Conservation (phyloP, 2,329 filamentous ascomycete genomes). For the Cladosporium colombiae region DNA sequence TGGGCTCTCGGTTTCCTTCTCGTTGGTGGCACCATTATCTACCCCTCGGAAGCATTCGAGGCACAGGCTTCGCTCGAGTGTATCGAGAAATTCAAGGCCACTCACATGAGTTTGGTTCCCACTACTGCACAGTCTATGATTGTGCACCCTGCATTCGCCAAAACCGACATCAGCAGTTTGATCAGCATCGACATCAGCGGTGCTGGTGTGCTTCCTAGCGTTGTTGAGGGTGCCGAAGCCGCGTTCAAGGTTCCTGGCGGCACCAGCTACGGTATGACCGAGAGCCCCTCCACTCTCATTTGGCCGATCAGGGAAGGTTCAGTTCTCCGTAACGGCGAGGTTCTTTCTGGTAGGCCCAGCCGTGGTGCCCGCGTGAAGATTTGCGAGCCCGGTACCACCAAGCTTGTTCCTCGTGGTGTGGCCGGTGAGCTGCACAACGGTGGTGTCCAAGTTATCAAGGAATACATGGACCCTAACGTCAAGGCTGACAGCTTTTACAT, state of each 20-base stretch:
- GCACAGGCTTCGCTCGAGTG: constrained; percentile 37
- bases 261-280: constrained; percentile 49
- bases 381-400: constrained; percentile 33
- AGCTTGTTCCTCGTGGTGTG: constrained; percentile 32
- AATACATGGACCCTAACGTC: constrained; percentile 35
- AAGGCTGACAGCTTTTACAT: constrained; percentile 33
- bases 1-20: constrained; percentile 36
- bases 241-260: constrained; percentile 34
- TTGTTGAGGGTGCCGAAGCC: constrained; percentile 33
- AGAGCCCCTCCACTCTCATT: constrained; percentile 47
- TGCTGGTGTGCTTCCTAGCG: constrained; percentile 40
- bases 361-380: constrained; percentile 43
- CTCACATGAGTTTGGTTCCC: constrained; percentile 38
- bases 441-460: constrained; percentile 33
- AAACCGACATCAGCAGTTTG: constrained; percentile 34
- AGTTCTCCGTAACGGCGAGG: constrained; percentile 37
- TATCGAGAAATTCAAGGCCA: constrained; percentile 36
- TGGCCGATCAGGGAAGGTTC: constrained; percentile 39
- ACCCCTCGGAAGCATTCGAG: constrained; percentile 36
- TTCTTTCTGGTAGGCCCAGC: constrained; percentile 46
- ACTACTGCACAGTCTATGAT: constrained; percentile 38
- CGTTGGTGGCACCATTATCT: constrained; percentile 32
- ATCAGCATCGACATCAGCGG: constrained; percentile 38
- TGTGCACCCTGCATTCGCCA: constrained; percentile 33
- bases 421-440: constrained; percentile 37